Evolutionary conservation across 2,329 filamentous ascomycete species (phyloP).

Genomic region (Diplodia sapinea): DNA sequence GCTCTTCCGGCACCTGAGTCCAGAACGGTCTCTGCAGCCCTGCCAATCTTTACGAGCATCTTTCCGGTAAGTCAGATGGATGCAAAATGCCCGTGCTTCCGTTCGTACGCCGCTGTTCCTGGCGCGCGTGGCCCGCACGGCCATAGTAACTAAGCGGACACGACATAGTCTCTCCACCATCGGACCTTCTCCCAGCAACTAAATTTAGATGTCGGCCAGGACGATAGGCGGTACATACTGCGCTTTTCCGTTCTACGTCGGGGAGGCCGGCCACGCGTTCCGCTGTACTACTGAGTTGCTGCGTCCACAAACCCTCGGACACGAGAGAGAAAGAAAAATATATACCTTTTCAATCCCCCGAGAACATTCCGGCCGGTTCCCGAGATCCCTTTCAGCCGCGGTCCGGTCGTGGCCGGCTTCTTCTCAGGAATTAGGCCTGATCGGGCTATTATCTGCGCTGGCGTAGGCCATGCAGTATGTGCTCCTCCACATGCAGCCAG

Average conservation of each 20-base stretch:
- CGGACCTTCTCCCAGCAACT: not conserved
- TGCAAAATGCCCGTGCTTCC: not conserved
- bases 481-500: not conserved
- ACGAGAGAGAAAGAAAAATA: too few species aligned
- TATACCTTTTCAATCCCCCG: not conserved
- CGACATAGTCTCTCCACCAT: not conserved
- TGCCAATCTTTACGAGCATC: not conserved
- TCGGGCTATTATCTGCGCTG: not conserved
- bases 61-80: not conserved
- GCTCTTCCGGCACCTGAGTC: not conserved
- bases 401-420: not conserved
- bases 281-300: not conserved
- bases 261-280: not conserved
- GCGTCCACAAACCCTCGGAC: not conserved
- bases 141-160: slow-evolving; percentile 1
- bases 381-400: not conserved
- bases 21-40: not conserved
- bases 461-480: not conserved
- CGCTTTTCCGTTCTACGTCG: not conserved
- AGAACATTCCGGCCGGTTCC: not conserved
- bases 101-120: not conserved
- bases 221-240: not conserved
- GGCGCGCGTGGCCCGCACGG: not conserved
- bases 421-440: not conserved
- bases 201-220: slow-evolving; percentile 1